Conservation (phyloP, 768 basidiomycete genomes). For the Boletus vermiculosoides region DNA sequence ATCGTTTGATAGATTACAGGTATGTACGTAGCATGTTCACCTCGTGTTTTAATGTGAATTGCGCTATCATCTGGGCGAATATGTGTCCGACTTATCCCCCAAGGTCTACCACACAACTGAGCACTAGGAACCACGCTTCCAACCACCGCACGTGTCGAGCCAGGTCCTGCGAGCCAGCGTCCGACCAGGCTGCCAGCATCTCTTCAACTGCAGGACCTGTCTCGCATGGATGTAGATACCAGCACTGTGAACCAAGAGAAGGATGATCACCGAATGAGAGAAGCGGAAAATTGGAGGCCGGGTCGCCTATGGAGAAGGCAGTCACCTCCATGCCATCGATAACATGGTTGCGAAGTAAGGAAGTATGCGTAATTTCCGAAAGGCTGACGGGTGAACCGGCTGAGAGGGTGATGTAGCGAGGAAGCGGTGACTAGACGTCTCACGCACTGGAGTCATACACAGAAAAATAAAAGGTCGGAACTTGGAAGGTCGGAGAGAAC, state of each 20-base stretch:
- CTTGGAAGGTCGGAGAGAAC: slow-evolving; percentile 75
- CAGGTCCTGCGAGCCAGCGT: slow-evolving; percentile 9
- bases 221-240: slow-evolving; percentile 90
- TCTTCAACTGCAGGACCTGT: slow-evolving; percentile 65
- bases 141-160: slow-evolving; percentile 43
- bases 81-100: slow-evolving; percentile 1
- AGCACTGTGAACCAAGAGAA: slow-evolving; percentile 65
- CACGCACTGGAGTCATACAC: slow-evolving; percentile 66
- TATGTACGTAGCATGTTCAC: too few species aligned
- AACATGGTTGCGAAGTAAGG: slow-evolving; percentile 55
- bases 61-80: neutral
- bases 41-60: neutral
- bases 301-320: slow-evolving; percentile 52
- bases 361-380: slow-evolving; percentile 50
- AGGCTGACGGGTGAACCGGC: slow-evolving; percentile 65
- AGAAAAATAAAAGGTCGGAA: slow-evolving; percentile 83
- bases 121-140: slow-evolving; percentile 76
- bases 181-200: slow-evolving; percentile 50
- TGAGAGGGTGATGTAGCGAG: slow-evolving; percentile 32
- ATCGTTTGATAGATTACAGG: neutral
- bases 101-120: slow-evolving; percentile 63
- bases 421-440: slow-evolving; percentile 10
- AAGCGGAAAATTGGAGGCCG: slow-evolving; percentile 62
- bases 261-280: slow-evolving; percentile 90
- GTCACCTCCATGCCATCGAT: slow-evolving; percentile 46